Conservation (phyloP, 225 moss, liverwort and hornwort genomes). For the Marchantia paleacea region DNA sequence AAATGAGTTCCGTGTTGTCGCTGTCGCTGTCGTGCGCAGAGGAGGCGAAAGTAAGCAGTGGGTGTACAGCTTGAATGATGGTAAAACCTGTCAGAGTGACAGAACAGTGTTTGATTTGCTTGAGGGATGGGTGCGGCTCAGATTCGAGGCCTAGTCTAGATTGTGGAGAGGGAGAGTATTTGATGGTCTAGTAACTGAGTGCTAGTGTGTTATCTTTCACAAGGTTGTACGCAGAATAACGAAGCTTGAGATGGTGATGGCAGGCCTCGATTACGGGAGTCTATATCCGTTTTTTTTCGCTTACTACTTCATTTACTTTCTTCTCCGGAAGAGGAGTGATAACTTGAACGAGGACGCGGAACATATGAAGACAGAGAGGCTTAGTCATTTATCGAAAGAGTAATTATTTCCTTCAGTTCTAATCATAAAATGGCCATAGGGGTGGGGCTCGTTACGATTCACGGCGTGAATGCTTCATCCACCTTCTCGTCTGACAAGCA, state of each 20-base stretch:
- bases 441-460: slow-evolving; percentile 28
- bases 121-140: background rate
- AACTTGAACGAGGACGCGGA: background rate
- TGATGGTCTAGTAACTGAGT: background rate
- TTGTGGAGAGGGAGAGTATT: background rate
- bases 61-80: background rate
- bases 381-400: background rate
- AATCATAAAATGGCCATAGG: slow-evolving; percentile 28
- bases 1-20: background rate
- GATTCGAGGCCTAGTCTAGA: background rate
- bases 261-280: slow-evolving; percentile 10
- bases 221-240: background rate
- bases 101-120: background rate
- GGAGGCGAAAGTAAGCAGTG: background rate
- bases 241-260: slow-evolving; percentile 18
- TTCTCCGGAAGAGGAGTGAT: background rate
- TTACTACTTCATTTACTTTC: background rate
- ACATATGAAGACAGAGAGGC: slow-evolving; percentile 8
- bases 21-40: background rate
- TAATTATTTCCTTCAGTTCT: background rate
- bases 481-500: background rate
- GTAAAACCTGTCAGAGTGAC: background rate
- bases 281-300: background rate
- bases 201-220: background rate
- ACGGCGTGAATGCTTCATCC: slow-evolving; percentile 13